Base-by-base conservation (phyloP, 192 early-diverging fungal species). In the Umbelopsis ramanniana region DNA sequence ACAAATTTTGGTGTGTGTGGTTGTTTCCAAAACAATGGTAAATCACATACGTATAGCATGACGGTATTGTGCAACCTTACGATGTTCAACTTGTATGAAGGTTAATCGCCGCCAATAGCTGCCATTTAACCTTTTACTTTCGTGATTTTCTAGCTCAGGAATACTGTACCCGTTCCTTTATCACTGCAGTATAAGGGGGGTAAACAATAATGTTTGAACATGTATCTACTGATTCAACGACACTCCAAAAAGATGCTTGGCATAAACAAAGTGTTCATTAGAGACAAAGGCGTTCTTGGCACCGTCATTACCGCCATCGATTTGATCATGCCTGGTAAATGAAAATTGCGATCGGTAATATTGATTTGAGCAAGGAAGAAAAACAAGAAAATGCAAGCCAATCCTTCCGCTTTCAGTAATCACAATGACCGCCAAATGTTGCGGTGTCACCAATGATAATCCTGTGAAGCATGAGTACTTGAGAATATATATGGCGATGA, bases 31-130 rank as follows among this genome's bases (percentile, higher is more conserved):
- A 54, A 54, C 53, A 54, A 53, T 53, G 21, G 24, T 35, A 37
- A 29, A 63, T 63, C 7, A 24, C 29, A 29, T 29, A 9, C 23
- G 26, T 63, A 37, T 35, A 43, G 6, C 26, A 37, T 63, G 57
- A 63, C 33, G 57, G 57, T 63, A 35, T 63, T 63, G 57, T 63
- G 57, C 57, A 63, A 63, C 57, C 26, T 12, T 37, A 6, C 15
- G 35, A 14, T 14, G 37, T 37, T 37, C 19, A 29, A 63, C 29
- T 26, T 17, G 2, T 37, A 37, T 14, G 29, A 19, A 11, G 33
- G 29, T 35, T 37, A 14, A 37, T 35, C 33, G 57, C 57, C 57
- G 57, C 57, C 26, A 50, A 50, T n/a, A 50, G n/a, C 19, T 50
- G 17, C 15, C 1, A 19, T 3, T 50, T 50, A 50, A 50, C 48